Base-by-base conservation (phyloP, 2,329 filamentous ascomycete species). In the Microdochium nivale region DNA sequence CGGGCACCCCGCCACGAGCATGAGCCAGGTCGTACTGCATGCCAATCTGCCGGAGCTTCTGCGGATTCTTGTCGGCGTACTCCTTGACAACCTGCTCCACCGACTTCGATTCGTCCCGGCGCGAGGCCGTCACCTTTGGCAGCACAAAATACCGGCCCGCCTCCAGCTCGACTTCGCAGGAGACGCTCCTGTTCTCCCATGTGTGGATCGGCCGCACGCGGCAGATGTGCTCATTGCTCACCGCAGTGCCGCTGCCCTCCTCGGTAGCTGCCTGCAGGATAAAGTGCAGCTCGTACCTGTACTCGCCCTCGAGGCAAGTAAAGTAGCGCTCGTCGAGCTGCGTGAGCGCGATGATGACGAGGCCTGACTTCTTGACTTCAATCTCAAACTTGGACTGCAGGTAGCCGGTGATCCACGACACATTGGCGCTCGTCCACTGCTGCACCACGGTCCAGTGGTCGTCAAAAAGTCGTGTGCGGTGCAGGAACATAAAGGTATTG, bases 21-120 rank as follows among this genome's bases (percentile, higher is more conserved):
- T 88, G 83, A 0, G 86, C 84, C 5, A 88, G 74, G 57, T 88
- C 85, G 55, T 87, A 88, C 1, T 83, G 83, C 49, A 83, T 73
- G 1, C 85, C 85, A n/a, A 86, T 81, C 11, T 81, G 74, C 1
- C 84, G 75, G 2, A 95, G 76, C 62, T 90, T 90, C 57, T 85
- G 80, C 1, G 84, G 81, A 33, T 73, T 73, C 9, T 55, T 59
- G 43, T 70, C 67, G 4, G 67, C 69, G 7, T 60, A 63, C 9
- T 70, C 69, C 16, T 74, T 74, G 37, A 88, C 79, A 0, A 83
- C 75, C 30, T 85, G 76, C 54, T 85, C 80, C 0, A 83, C 76
- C 0, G 78, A 76, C 1, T 71, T 68, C 2, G 66, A 61, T 3
- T 66, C 62, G 8, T 73, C 67, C 9, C 73, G 72, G 13, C 70